phyloP scores from a whole-genome alignment of 768 basidiomycete species.

The Boletus sensibilis region DNA sequence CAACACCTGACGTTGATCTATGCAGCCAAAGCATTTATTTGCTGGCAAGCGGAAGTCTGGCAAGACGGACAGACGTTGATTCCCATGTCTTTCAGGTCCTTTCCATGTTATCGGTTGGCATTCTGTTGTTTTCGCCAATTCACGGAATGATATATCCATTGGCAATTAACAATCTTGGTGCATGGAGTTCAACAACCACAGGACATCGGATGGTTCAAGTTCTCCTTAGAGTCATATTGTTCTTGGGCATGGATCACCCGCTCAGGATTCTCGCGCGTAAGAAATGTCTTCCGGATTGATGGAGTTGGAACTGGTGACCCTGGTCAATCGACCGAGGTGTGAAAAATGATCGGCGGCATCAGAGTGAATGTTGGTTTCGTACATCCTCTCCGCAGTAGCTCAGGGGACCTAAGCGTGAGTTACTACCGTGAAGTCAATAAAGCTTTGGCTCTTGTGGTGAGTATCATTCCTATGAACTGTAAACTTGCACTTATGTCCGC shows the following conservation, averaged over 20 bases:
- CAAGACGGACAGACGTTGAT: constrained; percentile 75
- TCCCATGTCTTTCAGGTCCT: neutral
- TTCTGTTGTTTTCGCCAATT: neutral
- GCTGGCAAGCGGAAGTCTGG: constrained; percentile 82
- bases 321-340: neutral
- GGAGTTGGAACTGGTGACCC: neutral
- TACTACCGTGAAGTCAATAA: neutral
- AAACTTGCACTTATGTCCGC: neutral
- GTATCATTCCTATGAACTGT: neutral
- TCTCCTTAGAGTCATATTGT: neutral
- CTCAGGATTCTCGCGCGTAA: neutral
- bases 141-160: neutral
- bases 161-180: neutral
- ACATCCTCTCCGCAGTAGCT: neutral
- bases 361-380: neutral
- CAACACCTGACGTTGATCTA: constrained; percentile 7
- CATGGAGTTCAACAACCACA: neutral
- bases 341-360: neutral
- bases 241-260: neutral
- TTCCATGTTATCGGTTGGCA: constrained; percentile 5
- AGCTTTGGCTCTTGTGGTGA: neutral
- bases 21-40: constrained; percentile 83
- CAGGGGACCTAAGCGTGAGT: neutral
- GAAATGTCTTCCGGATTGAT: neutral
- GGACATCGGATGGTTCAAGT: neutral